Evolutionary conservation across 495 filamentous ascomycete species (phyloP), one percentile per base, ranked within the genome.

Genomic region (Pyrenula aspistea): DNA sequence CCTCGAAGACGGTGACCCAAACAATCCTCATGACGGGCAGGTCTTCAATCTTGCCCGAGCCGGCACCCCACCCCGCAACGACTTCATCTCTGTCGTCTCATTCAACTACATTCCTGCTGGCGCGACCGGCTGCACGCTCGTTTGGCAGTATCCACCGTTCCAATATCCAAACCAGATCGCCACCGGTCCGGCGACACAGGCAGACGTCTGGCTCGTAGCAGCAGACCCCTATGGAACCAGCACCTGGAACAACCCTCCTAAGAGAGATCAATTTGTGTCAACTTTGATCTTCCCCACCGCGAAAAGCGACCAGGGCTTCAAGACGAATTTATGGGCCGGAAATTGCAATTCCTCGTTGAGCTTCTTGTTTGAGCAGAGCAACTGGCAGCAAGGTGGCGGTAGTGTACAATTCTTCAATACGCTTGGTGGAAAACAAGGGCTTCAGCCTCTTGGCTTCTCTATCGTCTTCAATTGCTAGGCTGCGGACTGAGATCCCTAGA

Each of bases 401-500:
- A 22, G 21, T 2, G 63, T 65, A 1, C 22, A 56, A 12, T 62
- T 65, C 47, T 10, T 2, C 3, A 60, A 62, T 47, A 47, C 22
- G 4, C 12, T 53, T 2, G 25, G 53, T 11, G 58, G 58, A 2
- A 52, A 52, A 10, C 22, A 52, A 10, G 50, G 50, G n/a, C 11
- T 12, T 0, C 22, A 53, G 11, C 53, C 48, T 12, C 12, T 61
- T 10, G 61, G 61, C 1, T 65, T 63, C 22, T 55, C 19, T 11
- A 22, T 65, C 56, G 53, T 61, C 3, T 65, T 54, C 49, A 62
- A 64, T n/a, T 63, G 60, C 56, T 66, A 22, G 57, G 19, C 15
- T 42, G 31, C 31, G 31, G n/a, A n/a, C n/a, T n/a, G n/a, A n/a
- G n/a, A n/a, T n/a, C n/a, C n/a, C n/a, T n/a, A n/a, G n/a, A n/a